Conservation (phyloP, 768 basidiomycete genomes). For the Naganishia randhawae region DNA sequence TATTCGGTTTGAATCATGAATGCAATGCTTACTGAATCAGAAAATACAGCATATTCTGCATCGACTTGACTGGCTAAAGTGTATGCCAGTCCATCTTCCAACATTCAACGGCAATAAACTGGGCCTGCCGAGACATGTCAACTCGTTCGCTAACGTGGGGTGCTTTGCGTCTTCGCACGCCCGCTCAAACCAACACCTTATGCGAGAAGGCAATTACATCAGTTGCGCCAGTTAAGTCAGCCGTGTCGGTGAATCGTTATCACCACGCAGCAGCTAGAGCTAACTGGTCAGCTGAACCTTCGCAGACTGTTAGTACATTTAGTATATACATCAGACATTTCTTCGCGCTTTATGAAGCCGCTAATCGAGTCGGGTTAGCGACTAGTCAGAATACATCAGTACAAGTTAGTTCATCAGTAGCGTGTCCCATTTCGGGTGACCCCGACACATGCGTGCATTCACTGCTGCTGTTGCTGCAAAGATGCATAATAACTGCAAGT, state of each 20-base stretch:
- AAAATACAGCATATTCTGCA: no score
- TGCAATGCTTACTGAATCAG: no score
- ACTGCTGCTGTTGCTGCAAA: conserved; percentile 28
- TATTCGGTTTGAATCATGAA: no score
- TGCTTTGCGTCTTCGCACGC: no score
- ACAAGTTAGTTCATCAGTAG: conserved; percentile 24
- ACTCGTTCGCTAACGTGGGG: no score
- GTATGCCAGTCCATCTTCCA: no score
- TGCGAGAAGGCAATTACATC: background rate
- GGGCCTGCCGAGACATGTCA: background rate
- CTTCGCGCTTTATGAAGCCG: background rate
- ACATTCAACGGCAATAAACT: no score
- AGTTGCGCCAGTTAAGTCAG: no score
- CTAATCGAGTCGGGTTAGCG: background rate
- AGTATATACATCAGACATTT: conserved; percentile 22
- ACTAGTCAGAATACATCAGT: conserved; percentile 20
- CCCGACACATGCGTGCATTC: background rate
- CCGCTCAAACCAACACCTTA: background rate
- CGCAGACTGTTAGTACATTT: background rate
- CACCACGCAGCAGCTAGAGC: background rate
- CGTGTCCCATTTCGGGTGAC: background rate
- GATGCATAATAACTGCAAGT: conserved; percentile 31
- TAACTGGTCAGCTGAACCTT: background rate
- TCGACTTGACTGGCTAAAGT: no score
- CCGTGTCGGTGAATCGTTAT: background rate